Conservation (phyloP, 805 yeast species). For the Wilhelminamyces savonicus region DNA sequence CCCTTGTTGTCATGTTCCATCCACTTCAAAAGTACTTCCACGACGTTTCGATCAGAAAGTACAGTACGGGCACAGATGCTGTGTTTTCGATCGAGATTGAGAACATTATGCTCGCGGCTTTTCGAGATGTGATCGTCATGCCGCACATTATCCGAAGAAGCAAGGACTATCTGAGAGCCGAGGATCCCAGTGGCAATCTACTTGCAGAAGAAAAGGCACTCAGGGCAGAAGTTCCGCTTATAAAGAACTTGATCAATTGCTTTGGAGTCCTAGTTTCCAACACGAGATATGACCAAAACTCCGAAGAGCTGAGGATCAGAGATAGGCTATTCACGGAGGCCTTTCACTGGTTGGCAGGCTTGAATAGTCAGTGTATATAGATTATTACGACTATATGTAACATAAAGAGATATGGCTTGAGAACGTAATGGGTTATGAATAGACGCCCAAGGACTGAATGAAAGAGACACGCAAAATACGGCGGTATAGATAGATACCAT, state of each 20-base stretch:
- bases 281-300: too few species aligned
- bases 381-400: too few species aligned
- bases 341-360: too few species aligned
- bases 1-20: conserved; percentile 16
- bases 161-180: conserved; percentile 1
- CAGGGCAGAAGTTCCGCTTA: conserved; percentile 2
- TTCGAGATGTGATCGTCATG: conserved; percentile 19
- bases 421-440: too few species aligned
- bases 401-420: too few species aligned
- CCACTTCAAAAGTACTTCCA: conserved; percentile 16
- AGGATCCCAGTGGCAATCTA: conserved; percentile 1
- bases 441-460: too few species aligned
- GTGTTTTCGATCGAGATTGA: conserved; percentile 18
- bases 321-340: too few species aligned
- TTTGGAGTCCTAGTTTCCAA: conserved; percentile 14
- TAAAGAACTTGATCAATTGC: conserved; percentile 10
- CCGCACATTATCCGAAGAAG: conserved; percentile 18
- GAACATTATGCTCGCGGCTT: conserved; percentile 17
- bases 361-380: too few species aligned
- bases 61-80: conserved; percentile 1
- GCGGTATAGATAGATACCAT: too few species aligned
- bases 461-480: too few species aligned
- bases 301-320: too few species aligned
- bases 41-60: conserved; percentile 7
- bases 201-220: conserved; percentile 5